Evolutionary conservation across 164 flowering plant genomes (phyloP), one percentile per base, ranked within the genome.

Genomic region (Annona cherimola): DNA sequence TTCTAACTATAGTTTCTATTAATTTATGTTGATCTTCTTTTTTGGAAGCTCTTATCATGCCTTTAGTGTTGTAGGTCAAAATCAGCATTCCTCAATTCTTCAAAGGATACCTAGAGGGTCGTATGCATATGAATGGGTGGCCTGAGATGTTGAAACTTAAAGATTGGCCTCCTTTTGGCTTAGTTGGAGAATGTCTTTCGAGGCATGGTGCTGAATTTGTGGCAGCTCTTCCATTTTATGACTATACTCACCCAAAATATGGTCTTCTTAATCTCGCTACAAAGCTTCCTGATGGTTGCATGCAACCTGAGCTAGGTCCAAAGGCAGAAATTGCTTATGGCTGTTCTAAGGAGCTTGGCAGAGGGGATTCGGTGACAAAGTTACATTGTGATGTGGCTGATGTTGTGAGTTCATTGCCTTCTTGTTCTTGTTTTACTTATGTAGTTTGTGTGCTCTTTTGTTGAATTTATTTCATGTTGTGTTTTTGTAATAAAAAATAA

Each of bases 111-210:
- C 63, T 85, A 69, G 84, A 81, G 64, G 97, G 94, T 54, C 89
- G 97, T 62, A 78, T 66, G 79, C 86, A 88, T 70, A 76, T 45
- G 54, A 76, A 62, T 79, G 81, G 83, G 43, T 92, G 93, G 97
- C 97, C 97, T 26, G 90, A 85, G 79, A 88, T 92, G 87, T 78
- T 92, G 83, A 90, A 92, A 76, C 80, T 92, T 72, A 90, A 91
- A 80, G 97, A 91, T 71, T 91, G 97, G 94, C 94, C 97, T 45
- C 77, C 94, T 9, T 79, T 93, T 19, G 90, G 76, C 83, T 77
- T 76, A 59, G 85, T 92, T 82, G 93, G 84, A 61, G 90, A 90
- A 75, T 81, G 94, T 60, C 80, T 90, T 76, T 93, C 94, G 1
- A 86, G 94, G 81, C 94, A 92, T 79, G 80, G 85, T 73, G 88